Percentiles rank a stretch among this genome's conserved stretches.
These are phyloP conservation scores for Didymella segeticola DNA, from an alignment of 2,329 filamentous ascomycete species.

Conservation along the genomic window DNA sequence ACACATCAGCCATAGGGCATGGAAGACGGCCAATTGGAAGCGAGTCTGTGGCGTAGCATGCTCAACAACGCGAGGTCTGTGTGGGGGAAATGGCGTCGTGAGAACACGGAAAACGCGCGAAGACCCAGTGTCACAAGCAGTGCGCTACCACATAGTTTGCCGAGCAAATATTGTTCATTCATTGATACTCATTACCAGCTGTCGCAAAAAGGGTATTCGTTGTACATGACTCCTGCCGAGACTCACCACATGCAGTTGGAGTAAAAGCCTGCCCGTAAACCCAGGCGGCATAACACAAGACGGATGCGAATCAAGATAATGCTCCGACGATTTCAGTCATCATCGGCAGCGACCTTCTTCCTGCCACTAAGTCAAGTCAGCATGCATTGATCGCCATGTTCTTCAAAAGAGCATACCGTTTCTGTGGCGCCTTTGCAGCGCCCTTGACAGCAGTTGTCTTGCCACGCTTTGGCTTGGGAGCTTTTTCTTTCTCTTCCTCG, in stretches of 20 bases:
- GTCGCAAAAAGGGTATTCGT: slow-evolving; percentile 14
- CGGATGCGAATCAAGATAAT: neutral
- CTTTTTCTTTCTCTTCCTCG: slow-evolving; percentile 24
- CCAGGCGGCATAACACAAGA: neutral
- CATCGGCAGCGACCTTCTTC: slow-evolving; percentile 30
- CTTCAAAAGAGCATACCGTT: slow-evolving; percentile 30
- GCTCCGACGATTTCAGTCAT: slow-evolving; percentile 20
- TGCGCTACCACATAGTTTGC: neutral
- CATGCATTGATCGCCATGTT: neutral
- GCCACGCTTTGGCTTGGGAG: slow-evolving; percentile 32
- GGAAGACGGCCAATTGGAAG: too few species aligned
- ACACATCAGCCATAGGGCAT: too few species aligned
- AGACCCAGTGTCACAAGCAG: neutral
- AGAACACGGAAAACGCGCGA: neutral
- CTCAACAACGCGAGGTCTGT: neutral
- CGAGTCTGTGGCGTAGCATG: too few species aligned
- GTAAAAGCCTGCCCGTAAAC: neutral
- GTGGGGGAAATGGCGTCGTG: neutral
- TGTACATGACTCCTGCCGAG: slow-evolving; percentile 3
- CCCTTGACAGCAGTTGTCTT: slow-evolving; percentile 26
- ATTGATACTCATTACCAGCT: neutral
- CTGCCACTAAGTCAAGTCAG: slow-evolving; percentile 29
- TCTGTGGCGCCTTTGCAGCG: slow-evolving; percentile 33
- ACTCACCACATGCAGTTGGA: neutral
- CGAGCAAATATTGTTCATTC: neutral